A percentile compares a stretch with the other conserved stretches of the same genome.
Evolutionary conservation across 1,139 yeast genomes (phyloP).

Genomic region (Scheffersomyces stambukii): DNA sequence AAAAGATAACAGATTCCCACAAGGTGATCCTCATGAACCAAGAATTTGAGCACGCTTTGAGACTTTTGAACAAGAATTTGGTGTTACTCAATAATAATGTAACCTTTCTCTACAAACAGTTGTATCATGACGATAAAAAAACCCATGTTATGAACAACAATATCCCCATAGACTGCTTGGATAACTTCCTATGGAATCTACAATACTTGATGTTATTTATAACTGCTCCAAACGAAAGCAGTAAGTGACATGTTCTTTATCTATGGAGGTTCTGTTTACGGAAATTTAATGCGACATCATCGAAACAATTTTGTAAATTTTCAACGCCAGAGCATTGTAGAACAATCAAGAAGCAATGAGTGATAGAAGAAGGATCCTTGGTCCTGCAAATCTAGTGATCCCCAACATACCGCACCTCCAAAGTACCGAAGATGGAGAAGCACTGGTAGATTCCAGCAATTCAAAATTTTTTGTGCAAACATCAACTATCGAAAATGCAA

Average conservation of each 20-base stretch:
- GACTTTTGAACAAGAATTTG: slow-evolving; percentile 30
- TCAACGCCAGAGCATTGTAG: no score
- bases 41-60: slow-evolving; percentile 32
- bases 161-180: slow-evolving; percentile 38
- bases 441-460: slow-evolving; percentile 10
- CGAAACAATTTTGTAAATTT: no score
- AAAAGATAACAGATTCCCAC: slow-evolving; percentile 11
- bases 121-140: slow-evolving; percentile 11
- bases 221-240: slow-evolving; percentile 18
- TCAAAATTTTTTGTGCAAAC: slow-evolving; percentile 48
- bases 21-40: slow-evolving; percentile 17
- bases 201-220: slow-evolving; percentile 34
- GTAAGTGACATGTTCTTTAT: no score
- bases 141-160: no score
- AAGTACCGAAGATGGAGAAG: slow-evolving; percentile 9
- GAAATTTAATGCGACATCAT: no score
- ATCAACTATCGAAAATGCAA: slow-evolving; percentile 68
- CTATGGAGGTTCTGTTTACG: no score
- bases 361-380: slow-evolving; percentile 71
- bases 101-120: no score
- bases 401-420: slow-evolving; percentile 23
- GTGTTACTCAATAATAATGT: slow-evolving; percentile 22
- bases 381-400: slow-evolving; percentile 57
- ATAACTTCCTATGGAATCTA: slow-evolving; percentile 41
- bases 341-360: no score